Conservation (phyloP, 441 rosid genomes). For the Hura crepitans region DNA sequence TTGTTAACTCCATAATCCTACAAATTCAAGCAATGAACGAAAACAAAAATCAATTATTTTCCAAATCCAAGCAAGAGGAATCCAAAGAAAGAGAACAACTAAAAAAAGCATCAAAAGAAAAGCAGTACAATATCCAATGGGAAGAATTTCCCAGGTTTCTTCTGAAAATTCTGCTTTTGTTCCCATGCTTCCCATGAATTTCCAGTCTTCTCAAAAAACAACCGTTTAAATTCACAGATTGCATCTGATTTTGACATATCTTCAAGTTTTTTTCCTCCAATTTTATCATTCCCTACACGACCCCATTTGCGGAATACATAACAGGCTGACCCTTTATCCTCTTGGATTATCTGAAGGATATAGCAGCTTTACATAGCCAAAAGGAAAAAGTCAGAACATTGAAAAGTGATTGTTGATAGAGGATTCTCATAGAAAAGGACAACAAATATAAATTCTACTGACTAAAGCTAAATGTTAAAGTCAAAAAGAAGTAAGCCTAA, state of each 20-base stretch:
- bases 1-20: slow-evolving; percentile 92
- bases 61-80: not conserved
- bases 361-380: slow-evolving; percentile 57
- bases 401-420: not conserved
- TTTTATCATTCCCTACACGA: slow-evolving; percentile 79
- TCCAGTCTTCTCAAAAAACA: slow-evolving; percentile 90
- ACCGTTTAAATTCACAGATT: slow-evolving; percentile 61
- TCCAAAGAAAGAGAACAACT: not conserved
- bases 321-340: slow-evolving; percentile 75
- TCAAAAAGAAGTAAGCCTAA: not conserved
- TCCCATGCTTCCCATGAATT: slow-evolving; percentile 95
- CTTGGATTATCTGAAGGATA: slow-evolving; percentile 90
- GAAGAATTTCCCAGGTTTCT: slow-evolving; percentile 81
- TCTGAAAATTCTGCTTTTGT: slow-evolving; percentile 62
- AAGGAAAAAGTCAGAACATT: slow-evolving; percentile 10
- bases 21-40: slow-evolving; percentile 24
- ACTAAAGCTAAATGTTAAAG: not conserved
- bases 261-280: slow-evolving; percentile 74
- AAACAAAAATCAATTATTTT: not conserved
- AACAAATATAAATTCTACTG: not conserved
- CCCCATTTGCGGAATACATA: slow-evolving; percentile 94
- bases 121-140: slow-evolving; percentile 81
- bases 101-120: slow-evolving; percentile 9
- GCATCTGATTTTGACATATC: slow-evolving; percentile 78
- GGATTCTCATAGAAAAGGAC: not conserved